These are phyloP conservation scores for Phialophora chinensis DNA, from an alignment of 2,329 filamentous ascomycete species.

Conservation along the genomic window DNA sequence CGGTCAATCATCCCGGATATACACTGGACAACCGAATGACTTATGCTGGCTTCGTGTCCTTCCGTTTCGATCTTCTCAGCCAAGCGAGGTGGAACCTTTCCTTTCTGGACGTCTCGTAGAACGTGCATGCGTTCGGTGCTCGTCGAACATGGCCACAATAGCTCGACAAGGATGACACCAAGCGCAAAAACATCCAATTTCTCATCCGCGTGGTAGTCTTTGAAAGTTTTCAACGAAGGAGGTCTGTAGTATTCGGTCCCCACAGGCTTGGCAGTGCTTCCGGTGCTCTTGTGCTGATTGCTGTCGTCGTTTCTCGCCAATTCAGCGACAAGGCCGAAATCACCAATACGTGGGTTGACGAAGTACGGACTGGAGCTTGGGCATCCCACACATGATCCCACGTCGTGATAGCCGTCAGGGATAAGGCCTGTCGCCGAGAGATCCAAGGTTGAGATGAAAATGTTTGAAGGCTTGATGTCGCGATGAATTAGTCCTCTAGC, in stretches of 20 bases:
- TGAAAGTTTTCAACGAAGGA: conserved; percentile 39
- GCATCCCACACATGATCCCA: conserved; percentile 35
- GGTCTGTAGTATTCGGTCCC: conserved; percentile 70
- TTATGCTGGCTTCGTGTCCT: conserved; percentile 41
- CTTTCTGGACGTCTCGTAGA: conserved; percentile 47
- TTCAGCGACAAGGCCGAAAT: conserved; percentile 69
- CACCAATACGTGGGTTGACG: conserved; percentile 67
- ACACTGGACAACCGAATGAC: conserved; percentile 46
- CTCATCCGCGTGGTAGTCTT: conserved; percentile 47
- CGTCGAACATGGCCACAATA: conserved; percentile 62
- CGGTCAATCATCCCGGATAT: conserved; percentile 52
- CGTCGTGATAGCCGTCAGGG: conserved; percentile 54
- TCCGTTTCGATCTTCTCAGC: conserved; percentile 47
- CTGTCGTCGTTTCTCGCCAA: conserved; percentile 39
- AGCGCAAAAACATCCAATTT: conserved; percentile 55
- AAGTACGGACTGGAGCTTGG: conserved; percentile 45
- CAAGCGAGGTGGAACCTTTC: conserved; percentile 48
- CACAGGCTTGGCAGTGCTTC: conserved; percentile 52
- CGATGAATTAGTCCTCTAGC: conserved; percentile 66
- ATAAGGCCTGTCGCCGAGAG: conserved; percentile 44
- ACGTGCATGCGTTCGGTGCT: conserved; percentile 56
- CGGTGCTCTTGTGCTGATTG: not conserved
- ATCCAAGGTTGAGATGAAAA: conserved; percentile 63
- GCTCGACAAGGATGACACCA: conserved; percentile 60
- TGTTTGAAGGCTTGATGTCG: conserved; percentile 72